Evolutionary conservation across 352 stramenopile genomes (phyloP).

Genomic region (Phytophthora sansomeana): DNA sequence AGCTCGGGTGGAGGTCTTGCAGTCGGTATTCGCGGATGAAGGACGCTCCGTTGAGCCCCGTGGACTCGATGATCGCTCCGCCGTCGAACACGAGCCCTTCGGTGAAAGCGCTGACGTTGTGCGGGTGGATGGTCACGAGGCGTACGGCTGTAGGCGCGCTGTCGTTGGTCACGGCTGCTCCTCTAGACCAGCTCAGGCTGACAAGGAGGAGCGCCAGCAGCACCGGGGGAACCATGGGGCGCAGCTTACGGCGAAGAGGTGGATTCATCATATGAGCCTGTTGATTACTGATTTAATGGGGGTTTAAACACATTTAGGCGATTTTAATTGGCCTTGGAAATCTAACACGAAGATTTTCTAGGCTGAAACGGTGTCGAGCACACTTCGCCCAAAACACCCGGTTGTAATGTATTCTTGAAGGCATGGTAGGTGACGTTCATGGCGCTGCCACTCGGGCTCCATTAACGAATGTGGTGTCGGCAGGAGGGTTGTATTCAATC

Average conservation of each 20-base stretch:
- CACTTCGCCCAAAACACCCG: no score
- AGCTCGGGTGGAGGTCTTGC: conserved; percentile 24
- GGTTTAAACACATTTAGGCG: no score
- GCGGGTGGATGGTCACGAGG: conserved; percentile 69
- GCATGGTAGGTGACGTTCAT: no score
- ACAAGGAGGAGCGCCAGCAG: conserved; percentile 17
- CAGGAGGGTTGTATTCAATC: no score
- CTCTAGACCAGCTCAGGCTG: conserved; percentile 11
- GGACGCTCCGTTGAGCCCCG: conserved; percentile 64
- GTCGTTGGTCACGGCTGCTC: conserved; percentile 9
- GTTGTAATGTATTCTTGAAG: no score
- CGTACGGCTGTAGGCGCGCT: conserved; percentile 47
- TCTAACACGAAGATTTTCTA: background rate
- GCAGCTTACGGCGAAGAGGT: conserved; percentile 3
- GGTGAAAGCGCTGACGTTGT: conserved; percentile 75
- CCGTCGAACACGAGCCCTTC: conserved; percentile 77
- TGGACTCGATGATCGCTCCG: conserved; percentile 77
- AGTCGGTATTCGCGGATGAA: conserved; percentile 80
- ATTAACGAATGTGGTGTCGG: no score
- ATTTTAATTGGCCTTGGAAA: background rate
- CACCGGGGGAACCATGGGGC: conserved; percentile 21
- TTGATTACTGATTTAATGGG: background rate
- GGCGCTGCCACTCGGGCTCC: no score
- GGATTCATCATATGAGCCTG: background rate
- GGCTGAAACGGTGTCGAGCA: no score